These are phyloP conservation scores for Mycena belliarum DNA, from an alignment of 768 basidiomycete genomes.

Conservation along the genomic window DNA sequence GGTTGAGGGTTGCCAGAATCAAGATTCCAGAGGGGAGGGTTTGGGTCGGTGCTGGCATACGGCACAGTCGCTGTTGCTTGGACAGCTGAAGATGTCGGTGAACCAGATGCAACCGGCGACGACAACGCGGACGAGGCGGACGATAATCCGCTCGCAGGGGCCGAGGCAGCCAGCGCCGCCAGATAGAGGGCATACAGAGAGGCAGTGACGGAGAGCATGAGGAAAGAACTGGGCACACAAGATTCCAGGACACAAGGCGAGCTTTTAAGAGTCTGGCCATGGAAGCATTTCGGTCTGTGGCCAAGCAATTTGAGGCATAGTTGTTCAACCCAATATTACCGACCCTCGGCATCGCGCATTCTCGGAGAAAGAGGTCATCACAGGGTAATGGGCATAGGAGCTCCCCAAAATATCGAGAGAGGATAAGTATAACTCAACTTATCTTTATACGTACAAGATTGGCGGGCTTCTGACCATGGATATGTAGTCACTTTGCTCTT, in stretches of 20 bases:
- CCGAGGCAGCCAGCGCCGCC: conserved; percentile 21
- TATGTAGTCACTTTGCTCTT: neutral
- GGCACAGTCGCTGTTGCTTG: conserved; percentile 44
- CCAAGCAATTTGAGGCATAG: neutral
- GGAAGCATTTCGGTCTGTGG: neutral
- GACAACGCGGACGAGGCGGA: conserved; percentile 11
- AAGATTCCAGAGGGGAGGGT: conserved; percentile 38
- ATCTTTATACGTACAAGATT: neutral
- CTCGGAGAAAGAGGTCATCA: no score
- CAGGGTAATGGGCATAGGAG: neutral
- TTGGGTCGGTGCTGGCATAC: conserved; percentile 47
- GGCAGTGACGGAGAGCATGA: conserved; percentile 20
- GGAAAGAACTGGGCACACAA: neutral
- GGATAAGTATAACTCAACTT: no score
- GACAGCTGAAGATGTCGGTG: conserved; percentile 25
- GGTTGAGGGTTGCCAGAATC: conserved; percentile 33
- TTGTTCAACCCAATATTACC: neutral
- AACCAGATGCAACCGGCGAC: conserved; percentile 6
- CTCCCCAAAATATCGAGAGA: no score
- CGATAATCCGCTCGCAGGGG: conserved; percentile 11
- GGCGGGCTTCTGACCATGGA: neutral
- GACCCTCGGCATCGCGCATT: neutral
- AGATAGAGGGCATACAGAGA: conserved; percentile 39
- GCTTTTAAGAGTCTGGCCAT: neutral
- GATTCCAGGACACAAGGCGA: neutral